phyloP scores from a whole-genome alignment of 2,329 filamentous ascomycete genomes.

The Nigrospora sphaerica region DNA sequence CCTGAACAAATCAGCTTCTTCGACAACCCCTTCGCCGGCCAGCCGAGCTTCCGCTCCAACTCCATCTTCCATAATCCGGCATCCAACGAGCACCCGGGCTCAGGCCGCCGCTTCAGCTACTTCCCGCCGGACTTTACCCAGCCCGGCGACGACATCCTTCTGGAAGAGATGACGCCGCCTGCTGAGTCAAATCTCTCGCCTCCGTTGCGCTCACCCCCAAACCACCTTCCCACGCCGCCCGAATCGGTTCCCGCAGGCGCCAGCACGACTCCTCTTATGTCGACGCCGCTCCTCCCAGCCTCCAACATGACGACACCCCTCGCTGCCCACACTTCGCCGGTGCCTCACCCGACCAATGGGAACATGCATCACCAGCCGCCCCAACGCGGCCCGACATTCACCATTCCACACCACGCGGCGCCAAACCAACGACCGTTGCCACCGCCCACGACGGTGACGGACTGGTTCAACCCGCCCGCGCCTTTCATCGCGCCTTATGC shows the following conservation, averaged over 20 bases:
- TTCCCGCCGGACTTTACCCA: slow-evolving; percentile 51
- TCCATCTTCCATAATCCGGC: slow-evolving; percentile 58
- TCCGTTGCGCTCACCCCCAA: slow-evolving; percentile 18
- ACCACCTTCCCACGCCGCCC: slow-evolving; percentile 18
- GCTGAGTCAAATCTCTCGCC: slow-evolving; percentile 19
- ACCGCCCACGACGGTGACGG: slow-evolving; percentile 28
- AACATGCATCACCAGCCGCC: slow-evolving; percentile 8
- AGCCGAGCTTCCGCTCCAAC: slow-evolving; percentile 56
- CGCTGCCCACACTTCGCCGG: slow-evolving; percentile 14
- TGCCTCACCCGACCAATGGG: slow-evolving; percentile 10
- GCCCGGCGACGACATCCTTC: slow-evolving; percentile 21
- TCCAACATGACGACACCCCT: slow-evolving; percentile 14
- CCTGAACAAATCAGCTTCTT: slow-evolving; percentile 41
- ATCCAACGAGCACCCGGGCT: slow-evolving; percentile 35
- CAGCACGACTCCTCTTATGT: slow-evolving; percentile 15
- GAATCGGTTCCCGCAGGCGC: slow-evolving; percentile 16
- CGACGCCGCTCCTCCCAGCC: slow-evolving; percentile 15
- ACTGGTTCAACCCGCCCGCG: slow-evolving; percentile 47
- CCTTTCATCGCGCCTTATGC: slow-evolving; percentile 47
- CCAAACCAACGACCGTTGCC: slow-evolving; percentile 36
- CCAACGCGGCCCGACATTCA: slow-evolving; percentile 24
- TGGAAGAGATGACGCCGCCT: slow-evolving; percentile 19
- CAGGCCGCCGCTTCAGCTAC: slow-evolving; percentile 53
- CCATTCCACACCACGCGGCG: slow-evolving; percentile 22
- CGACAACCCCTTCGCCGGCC: slow-evolving; percentile 34